Evolutionary conservation across 495 filamentous ascomycete genomes (phyloP).

Genomic region (Xylaria nigripes): DNA sequence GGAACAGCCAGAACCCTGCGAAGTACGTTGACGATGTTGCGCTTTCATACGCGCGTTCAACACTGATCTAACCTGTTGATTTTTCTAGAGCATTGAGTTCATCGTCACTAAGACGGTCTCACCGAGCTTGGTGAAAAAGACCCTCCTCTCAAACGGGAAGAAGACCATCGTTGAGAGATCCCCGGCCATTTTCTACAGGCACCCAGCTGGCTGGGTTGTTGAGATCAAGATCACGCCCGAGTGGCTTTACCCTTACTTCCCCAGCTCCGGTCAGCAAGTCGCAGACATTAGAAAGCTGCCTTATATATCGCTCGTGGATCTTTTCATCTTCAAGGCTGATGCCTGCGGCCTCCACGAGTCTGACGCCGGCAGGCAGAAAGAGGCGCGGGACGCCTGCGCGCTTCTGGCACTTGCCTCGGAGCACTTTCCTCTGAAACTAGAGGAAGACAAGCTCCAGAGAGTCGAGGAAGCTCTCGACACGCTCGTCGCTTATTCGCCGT

Average conservation of each 20-base stretch:
- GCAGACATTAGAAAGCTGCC: conserved; percentile 2
- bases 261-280: conserved; percentile 2
- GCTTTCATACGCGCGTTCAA: neutral
- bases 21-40: neutral
- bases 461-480: conserved; percentile 11
- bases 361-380: neutral
- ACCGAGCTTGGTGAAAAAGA: conserved; percentile 9
- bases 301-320: conserved; percentile 12
- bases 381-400: conserved; percentile 8
- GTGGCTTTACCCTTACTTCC: conserved; percentile 11
- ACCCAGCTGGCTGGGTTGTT: conserved; percentile 8
- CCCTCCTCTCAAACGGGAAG: conserved; percentile 1
- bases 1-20: neutral
- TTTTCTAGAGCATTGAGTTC: conserved; percentile 11
- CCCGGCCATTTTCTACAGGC: conserved; percentile 5
- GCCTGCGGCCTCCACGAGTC: conserved; percentile 12
- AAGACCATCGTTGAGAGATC: conserved; percentile 2
- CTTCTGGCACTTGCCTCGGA: conserved; percentile 10
- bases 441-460: conserved; percentile 7
- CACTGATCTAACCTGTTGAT: neutral
- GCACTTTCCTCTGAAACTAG: conserved; percentile 9
- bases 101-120: conserved; percentile 5
- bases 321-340: conserved; percentile 13
- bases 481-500: conserved; percentile 6
- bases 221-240: conserved; percentile 12